These are phyloP conservation scores for Botrytis cinerea DNA, from an alignment of 2,329 filamentous ascomycete genomes.

Conservation along the genomic window DNA sequence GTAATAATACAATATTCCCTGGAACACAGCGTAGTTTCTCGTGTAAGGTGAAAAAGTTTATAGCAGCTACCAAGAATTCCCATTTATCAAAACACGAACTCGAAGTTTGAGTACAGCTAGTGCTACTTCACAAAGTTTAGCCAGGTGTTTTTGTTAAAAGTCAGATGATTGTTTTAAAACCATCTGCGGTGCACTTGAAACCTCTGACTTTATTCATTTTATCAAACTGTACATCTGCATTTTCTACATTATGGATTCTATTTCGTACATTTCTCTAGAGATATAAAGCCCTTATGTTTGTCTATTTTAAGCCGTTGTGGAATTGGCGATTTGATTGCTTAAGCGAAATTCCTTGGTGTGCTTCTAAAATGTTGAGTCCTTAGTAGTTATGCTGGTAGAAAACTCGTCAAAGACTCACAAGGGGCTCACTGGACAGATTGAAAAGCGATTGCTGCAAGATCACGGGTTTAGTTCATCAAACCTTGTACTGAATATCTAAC, in stretches of 20 bases:
- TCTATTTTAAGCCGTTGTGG: too few relatives aligned
- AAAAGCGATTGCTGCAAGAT: not conserved
- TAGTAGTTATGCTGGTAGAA: too few relatives aligned
- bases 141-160: not conserved
- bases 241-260: too few relatives aligned
- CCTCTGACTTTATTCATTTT: too few relatives aligned
- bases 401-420: too few relatives aligned
- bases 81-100: not conserved
- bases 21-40: not conserved
- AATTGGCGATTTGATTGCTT: too few relatives aligned
- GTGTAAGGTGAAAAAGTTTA: not conserved
- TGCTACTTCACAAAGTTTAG: not conserved
- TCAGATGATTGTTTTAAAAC: not conserved
- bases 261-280: too few relatives aligned
- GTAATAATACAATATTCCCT: not conserved
- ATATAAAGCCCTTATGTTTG: too few relatives aligned
- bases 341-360: too few relatives aligned
- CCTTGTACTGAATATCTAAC: fast-evolving
- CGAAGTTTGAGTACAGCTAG: not conserved
- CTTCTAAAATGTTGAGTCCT: too few relatives aligned
- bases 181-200: not conserved
- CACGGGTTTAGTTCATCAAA: not conserved
- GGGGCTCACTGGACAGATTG: not conserved
- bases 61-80: not conserved
- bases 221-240: too few relatives aligned